phyloP scores from a whole-genome alignment of 2,329 filamentous ascomycete species.

The Talaromyces sp. region DNA sequence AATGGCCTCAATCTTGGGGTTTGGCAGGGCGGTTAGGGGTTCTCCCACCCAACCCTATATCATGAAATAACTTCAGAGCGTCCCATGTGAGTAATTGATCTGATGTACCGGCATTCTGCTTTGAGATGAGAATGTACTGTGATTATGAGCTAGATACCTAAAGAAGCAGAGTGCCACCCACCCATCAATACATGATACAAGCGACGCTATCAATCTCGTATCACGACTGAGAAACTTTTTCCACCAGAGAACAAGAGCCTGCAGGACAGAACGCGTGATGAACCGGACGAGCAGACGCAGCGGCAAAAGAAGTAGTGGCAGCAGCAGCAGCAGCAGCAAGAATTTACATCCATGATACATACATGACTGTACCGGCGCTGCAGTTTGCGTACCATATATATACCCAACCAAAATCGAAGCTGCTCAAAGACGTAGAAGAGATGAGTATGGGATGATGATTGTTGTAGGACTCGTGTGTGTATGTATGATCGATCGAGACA shows the following conservation, averaged over 20 bases:
- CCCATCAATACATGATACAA: neutral
- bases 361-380: neutral
- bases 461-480: neutral
- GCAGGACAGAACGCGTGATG: neutral
- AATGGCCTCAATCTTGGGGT: neutral
- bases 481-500: neutral
- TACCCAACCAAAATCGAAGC: neutral
- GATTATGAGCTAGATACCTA: neutral
- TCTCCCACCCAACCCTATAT: neutral
- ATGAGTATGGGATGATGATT: neutral
- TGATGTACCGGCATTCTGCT: no score
- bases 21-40: neutral
- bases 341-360: constrained; percentile 11
- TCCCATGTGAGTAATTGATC: neutral
- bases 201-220: neutral
- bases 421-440: neutral
- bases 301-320: neutral
- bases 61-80: neutral
- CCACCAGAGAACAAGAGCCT: neutral
- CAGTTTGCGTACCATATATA: neutral
- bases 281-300: neutral
- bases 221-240: neutral
- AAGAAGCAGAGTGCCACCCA: neutral
- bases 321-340: neutral
- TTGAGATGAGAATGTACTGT: neutral